Evolutionary conservation across 345 rosid species (phyloP), one percentile per base, ranked within the genome.

Genomic region (Diplotaxis tenuifolia): DNA sequence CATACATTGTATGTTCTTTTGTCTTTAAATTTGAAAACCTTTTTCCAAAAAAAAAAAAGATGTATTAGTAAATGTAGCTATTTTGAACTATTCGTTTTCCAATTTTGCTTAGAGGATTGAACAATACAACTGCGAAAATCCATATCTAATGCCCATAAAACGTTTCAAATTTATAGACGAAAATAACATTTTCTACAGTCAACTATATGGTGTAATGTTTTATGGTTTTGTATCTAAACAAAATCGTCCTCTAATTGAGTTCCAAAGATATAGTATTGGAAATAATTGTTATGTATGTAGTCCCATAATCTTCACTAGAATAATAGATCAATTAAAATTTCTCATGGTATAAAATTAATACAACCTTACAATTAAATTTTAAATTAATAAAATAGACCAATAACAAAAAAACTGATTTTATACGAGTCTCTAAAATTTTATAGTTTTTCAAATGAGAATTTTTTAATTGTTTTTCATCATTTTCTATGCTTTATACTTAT

Each of bases 211-310:
- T 60, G 67, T 3, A 5, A 25, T 70, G 49, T 20, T 70, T 59
- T 45, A 49, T 61, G 47, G 74, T 58, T 58, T 58, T 42, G n/a
- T 57, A 38, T 69, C 65, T 40, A 40, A 40, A 40, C 47, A 40
- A 40, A 12, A 40, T 4, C 49, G 49, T 40, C 29, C 16, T 36
- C 4, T 53, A 56, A 23, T 16, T 1, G 16, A 36, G 14, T 68
- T 55, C 5, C 19, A 9, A 25, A 56, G 19, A 23, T 56, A 4
- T 2, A 6, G 4, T 38, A 38, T 40, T 15, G 49, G 40, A 9
- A 56, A 57, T 9, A 55, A 22, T 27, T 6, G 23, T 16, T 56
- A 27, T 56, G 40, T 56, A 40, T 12, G 11, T 45, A 47, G 53
- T 31, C 38, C 32, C 11, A 36, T 36, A 36, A 10, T 15, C 34